Percentiles rank a stretch among this genome's conserved stretches.
Conservation (phyloP, 2,329 filamentous ascomycete genomes). For the Domatiomyces globalis region DNA sequence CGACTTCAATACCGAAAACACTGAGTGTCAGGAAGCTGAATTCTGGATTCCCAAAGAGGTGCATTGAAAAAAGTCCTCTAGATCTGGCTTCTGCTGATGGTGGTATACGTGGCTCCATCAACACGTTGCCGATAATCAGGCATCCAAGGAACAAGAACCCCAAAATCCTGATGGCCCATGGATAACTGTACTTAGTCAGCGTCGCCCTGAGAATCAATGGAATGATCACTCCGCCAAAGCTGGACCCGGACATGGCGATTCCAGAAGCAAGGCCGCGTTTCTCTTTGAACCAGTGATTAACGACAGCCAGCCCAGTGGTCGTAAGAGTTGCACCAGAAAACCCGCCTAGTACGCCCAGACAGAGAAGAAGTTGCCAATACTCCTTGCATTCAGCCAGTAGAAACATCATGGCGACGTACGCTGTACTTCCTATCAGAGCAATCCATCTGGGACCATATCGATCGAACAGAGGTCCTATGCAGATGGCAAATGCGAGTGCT, state of each 20-base stretch:
- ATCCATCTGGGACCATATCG: conserved; percentile 33
- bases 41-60: conserved; percentile 28
- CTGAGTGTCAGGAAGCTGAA: conserved; percentile 30
- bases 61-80: conserved; percentile 25
- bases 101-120: conserved; percentile 25
- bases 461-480: conserved; percentile 37
- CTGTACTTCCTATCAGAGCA: conserved; percentile 24
- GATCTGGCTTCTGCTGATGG: conserved; percentile 18
- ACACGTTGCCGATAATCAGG: conserved; percentile 20
- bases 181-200: conserved; percentile 24
- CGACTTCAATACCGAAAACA: conserved; percentile 36
- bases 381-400: conserved; percentile 33
- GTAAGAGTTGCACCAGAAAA: conserved; percentile 24
- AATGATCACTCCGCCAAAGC: conserved; percentile 25
- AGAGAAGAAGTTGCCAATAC: conserved; percentile 38
- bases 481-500: conserved; percentile 32
- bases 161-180: conserved; percentile 25
- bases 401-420: conserved; percentile 30
- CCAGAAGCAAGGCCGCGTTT: conserved; percentile 27
- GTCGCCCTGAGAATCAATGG: conserved; percentile 24
- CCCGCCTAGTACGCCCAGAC: conserved; percentile 25
- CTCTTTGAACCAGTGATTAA: conserved; percentile 30
- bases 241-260: conserved; percentile 28
- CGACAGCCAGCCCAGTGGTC: conserved; percentile 25
- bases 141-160: conserved; percentile 26